A percentile compares a stretch with the other conserved stretches of the same genome.
Conservation (phyloP, 768 basidiomycete genomes). For the Dioszegia aurantiaca region DNA sequence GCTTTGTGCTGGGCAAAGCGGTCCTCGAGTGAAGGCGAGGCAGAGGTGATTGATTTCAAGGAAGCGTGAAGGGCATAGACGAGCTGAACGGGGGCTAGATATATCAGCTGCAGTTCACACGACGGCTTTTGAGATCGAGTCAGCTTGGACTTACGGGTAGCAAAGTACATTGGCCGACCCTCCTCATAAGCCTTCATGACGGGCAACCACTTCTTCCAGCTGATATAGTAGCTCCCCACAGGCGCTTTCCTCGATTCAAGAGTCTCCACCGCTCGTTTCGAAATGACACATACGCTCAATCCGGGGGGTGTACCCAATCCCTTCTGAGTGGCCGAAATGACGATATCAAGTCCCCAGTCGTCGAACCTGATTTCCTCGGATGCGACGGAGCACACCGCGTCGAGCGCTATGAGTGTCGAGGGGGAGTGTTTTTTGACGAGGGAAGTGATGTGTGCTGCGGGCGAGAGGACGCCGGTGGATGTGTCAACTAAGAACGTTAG, state of each 20-base stretch:
- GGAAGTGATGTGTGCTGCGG: slow-evolving; percentile 71
- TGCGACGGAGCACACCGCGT: slow-evolving; percentile 95
- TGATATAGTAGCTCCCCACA: slow-evolving; percentile 76
- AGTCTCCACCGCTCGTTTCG: slow-evolving; percentile 72
- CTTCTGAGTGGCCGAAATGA: slow-evolving; percentile 55
- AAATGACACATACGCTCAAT: slow-evolving; percentile 78
- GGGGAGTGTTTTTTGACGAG: slow-evolving; percentile 75
- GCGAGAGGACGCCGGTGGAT: slow-evolving; percentile 71
- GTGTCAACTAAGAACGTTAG: slow-evolving; percentile 46
- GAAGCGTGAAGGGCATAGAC: slow-evolving; percentile 87
- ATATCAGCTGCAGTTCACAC: slow-evolving; percentile 3
- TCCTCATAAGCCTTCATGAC: slow-evolving; percentile 91
- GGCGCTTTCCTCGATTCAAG: slow-evolving; percentile 65
- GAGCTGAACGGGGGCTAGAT: slow-evolving; percentile 77
- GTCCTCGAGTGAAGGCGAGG: slow-evolving; percentile 66
- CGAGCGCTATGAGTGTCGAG: slow-evolving; percentile 78
- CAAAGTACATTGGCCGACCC: slow-evolving; percentile 81
- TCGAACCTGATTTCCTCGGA: slow-evolving; percentile 94
- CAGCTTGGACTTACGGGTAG: slow-evolving; percentile 58
- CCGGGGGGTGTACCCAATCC: slow-evolving; percentile 93
- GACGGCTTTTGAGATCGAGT: no score
- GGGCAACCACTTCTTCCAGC: slow-evolving; percentile 83
- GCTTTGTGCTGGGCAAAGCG: slow-evolving; percentile 73
- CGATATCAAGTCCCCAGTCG: slow-evolving; percentile 85
- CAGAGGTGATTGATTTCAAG: slow-evolving; percentile 66